Evolutionary conservation across 768 basidiomycete species (phyloP).

Genomic region (Lactifluus volemus): DNA sequence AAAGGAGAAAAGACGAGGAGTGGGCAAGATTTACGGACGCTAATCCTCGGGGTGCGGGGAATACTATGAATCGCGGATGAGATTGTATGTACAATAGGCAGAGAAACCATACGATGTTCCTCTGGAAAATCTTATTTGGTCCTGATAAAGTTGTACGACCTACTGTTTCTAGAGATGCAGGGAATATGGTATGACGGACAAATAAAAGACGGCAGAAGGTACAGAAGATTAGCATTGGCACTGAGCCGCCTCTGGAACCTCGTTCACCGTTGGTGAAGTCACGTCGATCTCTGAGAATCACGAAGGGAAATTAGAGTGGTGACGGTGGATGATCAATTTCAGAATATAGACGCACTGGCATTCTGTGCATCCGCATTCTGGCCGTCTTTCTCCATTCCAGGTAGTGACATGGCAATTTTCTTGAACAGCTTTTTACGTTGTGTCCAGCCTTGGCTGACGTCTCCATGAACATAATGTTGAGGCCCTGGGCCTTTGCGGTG

Average conservation of each 20-base stretch:
- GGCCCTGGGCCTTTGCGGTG: constrained; percentile 79
- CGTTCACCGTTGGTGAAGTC: constrained; percentile 54
- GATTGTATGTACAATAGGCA: constrained; percentile 7
- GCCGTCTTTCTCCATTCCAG: constrained; percentile 85
- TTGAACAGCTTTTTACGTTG: constrained; percentile 99
- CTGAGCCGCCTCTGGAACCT: constrained; percentile 79
- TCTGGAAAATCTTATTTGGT: neutral
- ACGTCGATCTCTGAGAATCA: constrained; percentile 77
- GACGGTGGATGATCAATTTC: neutral
- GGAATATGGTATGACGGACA: constrained; percentile 18
- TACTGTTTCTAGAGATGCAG: constrained; percentile 9
- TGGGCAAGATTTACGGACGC: constrained; percentile 87
- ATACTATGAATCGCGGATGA: constrained; percentile 92
- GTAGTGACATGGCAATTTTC: constrained; percentile 97
- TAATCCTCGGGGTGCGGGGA: constrained; percentile 88
- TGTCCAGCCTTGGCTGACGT: constrained; percentile 99
- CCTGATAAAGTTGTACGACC: neutral
- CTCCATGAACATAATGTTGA: constrained; percentile 98
- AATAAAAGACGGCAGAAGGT: constrained; percentile 17
- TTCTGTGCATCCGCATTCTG: constrained; percentile 42
- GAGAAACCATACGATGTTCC: neutral
- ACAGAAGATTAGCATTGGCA: constrained; percentile 62
- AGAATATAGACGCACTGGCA: constrained; percentile 29
- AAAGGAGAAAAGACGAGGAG: constrained; percentile 77
- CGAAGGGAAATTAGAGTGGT: neutral